A percentile compares a stretch with the other conserved stretches of the same genome.
Evolutionary conservation across 345 rosid species (phyloP).

Genomic region (Adansonia digitata): DNA sequence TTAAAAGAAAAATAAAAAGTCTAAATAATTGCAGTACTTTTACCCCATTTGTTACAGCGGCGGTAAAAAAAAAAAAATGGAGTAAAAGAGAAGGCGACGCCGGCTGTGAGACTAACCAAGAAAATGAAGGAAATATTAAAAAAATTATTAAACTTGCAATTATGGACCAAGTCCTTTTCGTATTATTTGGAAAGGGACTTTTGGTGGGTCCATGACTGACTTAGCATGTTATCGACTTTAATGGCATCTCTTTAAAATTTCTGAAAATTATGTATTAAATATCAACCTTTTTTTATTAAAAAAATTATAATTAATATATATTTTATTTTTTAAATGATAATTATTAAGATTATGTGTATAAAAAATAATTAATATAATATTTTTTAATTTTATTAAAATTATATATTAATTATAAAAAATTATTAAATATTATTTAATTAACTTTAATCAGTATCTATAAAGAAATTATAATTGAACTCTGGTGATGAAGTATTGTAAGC

Average conservation of each 20-base stretch:
- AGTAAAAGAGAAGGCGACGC: constrained; percentile 45
- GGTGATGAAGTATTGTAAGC: background rate
- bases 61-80: background rate
- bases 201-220: background rate
- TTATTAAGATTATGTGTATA: no score
- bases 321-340: no score
- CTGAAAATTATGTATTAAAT: no score
- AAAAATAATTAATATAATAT: no score
- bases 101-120: constrained; percentile 8
- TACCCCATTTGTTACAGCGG: background rate
- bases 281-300: no score
- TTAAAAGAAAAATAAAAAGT: background rate
- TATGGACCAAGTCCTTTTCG: background rate
- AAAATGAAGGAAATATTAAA: background rate
- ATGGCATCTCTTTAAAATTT: no score
- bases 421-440: no score
- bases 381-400: no score
- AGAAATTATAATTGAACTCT: no score
- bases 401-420: no score
- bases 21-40: background rate
- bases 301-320: no score
- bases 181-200: background rate
- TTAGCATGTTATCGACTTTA: background rate
- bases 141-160: background rate
- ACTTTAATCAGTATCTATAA: no score